Conservation (phyloP, 495 filamentous ascomycete genomes). For the Neurospora sp. region DNA sequence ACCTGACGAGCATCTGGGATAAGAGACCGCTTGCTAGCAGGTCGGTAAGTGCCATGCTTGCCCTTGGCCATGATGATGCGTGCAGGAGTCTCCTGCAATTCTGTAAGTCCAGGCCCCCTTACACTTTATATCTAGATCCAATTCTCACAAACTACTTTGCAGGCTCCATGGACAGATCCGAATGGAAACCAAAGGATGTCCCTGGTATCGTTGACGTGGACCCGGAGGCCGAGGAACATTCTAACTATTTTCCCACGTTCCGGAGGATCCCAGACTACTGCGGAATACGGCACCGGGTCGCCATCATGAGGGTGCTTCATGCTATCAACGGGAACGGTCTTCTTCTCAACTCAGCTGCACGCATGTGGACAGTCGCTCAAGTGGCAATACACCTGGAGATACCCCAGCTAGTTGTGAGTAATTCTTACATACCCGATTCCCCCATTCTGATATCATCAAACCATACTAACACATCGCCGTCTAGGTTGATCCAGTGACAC, state of each 20-base stretch:
- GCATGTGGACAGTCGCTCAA: conserved; percentile 52
- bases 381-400: conserved; percentile 50
- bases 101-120: conserved; percentile 6
- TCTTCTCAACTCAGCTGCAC: conserved; percentile 52
- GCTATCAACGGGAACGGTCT: conserved; percentile 40
- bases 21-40: conserved; percentile 15
- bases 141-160: neutral
- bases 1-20: neutral
- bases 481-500: conserved; percentile 18
- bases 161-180: conserved; percentile 8
- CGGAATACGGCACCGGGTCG: conserved; percentile 47
- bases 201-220: conserved; percentile 13
- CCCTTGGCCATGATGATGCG: conserved; percentile 25
- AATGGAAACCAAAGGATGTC: conserved; percentile 7
- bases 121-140: neutral
- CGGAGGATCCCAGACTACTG: conserved; percentile 47
- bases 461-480: neutral
- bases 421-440: neutral
- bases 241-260: conserved; percentile 8
- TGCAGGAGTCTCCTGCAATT: conserved; percentile 7
- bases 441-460: neutral
- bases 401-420: conserved; percentile 27
- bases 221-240: neutral
- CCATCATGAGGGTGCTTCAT: conserved; percentile 48
- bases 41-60: conserved; percentile 14